Conservation (phyloP, 1,139 yeast genomes). For the Debaryomyces psychrophilus region DNA sequence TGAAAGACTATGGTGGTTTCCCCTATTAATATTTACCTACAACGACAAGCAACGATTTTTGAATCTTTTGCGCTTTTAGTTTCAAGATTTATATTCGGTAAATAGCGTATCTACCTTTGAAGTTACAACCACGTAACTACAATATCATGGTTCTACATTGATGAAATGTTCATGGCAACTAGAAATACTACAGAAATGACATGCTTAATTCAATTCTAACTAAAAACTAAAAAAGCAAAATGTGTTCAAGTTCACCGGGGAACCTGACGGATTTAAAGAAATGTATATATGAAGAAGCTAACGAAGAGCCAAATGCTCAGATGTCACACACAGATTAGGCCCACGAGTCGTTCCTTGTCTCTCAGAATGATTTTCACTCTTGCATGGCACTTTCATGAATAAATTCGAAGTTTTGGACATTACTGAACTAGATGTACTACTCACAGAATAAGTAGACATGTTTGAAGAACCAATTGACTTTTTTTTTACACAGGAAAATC, state of each 20-base stretch:
- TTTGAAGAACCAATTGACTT: slow-evolving; percentile 2
- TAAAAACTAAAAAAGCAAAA: too few relatives aligned
- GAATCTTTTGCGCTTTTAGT: too few relatives aligned
- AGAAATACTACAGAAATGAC: too few relatives aligned
- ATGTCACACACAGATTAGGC: neutral
- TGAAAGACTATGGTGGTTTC: too few relatives aligned
- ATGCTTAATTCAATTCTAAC: too few relatives aligned
- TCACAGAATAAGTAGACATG: slow-evolving; percentile 1
- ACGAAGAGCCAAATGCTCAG: neutral
- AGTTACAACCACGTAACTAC: too few relatives aligned
- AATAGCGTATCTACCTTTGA: too few relatives aligned
- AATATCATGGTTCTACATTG: too few relatives aligned
- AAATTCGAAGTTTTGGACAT: slow-evolving; percentile 1
- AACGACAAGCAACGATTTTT: too few relatives aligned
- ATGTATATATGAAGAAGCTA: neutral
- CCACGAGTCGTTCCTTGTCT: neutral
- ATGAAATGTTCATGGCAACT: too few relatives aligned
- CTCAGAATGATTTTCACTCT: neutral
- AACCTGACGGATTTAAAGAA: neutral
- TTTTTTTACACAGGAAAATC: neutral
- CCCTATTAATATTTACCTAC: too few relatives aligned
- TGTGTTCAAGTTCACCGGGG: neutral
- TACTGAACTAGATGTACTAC: neutral
- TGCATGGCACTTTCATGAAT: neutral
- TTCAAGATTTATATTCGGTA: too few relatives aligned